phyloP scores from a whole-genome alignment of 176 grass and related monocot genomes.

The Aechmea fasciata region DNA sequence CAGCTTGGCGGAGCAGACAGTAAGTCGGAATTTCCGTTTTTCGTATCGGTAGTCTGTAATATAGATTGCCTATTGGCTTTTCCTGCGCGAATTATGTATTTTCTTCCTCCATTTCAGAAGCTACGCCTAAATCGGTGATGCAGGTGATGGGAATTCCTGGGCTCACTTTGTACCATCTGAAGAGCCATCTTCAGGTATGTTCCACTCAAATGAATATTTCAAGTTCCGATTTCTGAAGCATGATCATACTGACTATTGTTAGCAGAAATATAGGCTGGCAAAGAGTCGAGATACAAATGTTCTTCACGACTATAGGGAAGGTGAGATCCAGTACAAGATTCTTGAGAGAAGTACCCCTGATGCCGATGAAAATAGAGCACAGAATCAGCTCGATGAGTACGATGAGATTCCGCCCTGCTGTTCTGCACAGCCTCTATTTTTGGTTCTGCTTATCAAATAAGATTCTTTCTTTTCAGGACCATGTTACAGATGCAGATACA shows the following conservation, averaged over 20 bases:
- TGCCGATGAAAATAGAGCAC: slow-evolving; percentile 15
- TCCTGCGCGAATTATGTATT: no score
- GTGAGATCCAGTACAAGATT: slow-evolving; percentile 4
- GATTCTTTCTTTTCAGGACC: slow-evolving; percentile 22
- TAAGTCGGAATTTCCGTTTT: slow-evolving; percentile 19
- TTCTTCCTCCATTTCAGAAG: slow-evolving; percentile 44
- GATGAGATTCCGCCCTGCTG: background rate
- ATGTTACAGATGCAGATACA: slow-evolving; percentile 53
- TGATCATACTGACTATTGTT: background rate
- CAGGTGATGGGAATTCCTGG: slow-evolving; percentile 54
- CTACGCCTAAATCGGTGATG: slow-evolving; percentile 77
- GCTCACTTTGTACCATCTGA: slow-evolving; percentile 80
- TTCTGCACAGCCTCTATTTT: background rate
- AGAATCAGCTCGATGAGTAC: background rate
- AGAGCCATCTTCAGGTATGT: slow-evolving; percentile 87
- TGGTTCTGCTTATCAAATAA: background rate
- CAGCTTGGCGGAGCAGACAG: slow-evolving; percentile 72
- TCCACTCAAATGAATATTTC: background rate
- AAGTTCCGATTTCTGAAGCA: background rate
- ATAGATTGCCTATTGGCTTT: no score
- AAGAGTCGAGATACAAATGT: slow-evolving; percentile 24
- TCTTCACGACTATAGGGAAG: slow-evolving; percentile 12
- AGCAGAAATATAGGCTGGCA: slow-evolving; percentile 69
- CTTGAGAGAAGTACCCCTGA: background rate
- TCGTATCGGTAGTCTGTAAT: background rate